phyloP scores from a whole-genome alignment of 768 basidiomycete genomes.

The Boletus coccyginus region DNA sequence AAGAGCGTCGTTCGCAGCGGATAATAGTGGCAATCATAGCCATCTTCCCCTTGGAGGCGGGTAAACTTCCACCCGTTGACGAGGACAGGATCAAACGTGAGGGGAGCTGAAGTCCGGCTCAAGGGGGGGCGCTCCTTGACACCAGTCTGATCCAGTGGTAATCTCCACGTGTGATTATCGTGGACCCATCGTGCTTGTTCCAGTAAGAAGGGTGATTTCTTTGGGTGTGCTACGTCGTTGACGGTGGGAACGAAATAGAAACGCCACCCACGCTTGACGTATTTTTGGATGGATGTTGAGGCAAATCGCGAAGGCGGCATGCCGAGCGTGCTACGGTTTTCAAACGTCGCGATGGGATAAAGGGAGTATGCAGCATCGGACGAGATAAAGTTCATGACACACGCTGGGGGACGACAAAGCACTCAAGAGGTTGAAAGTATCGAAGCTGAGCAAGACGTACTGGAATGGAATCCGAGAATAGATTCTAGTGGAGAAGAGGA shows the following conservation, averaged over 20 bases:
- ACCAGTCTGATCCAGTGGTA: slow-evolving; percentile 27
- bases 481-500: slow-evolving; percentile 18
- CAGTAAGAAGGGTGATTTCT: slow-evolving; percentile 18
- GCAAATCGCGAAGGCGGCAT: slow-evolving; percentile 5
- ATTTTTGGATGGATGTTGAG: slow-evolving; percentile 30
- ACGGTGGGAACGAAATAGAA: slow-evolving; percentile 4
- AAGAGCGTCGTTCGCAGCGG: slow-evolving; percentile 19
- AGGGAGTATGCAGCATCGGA: slow-evolving; percentile 39
- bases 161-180: slow-evolving; percentile 30
- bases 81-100: slow-evolving; percentile 14
- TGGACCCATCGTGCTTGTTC: slow-evolving; percentile 29
- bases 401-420: neutral
- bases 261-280: slow-evolving; percentile 35
- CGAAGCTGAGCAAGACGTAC: slow-evolving; percentile 27
- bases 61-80: slow-evolving; percentile 20
- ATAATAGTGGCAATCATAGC: neutral
- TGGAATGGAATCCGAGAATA: slow-evolving; percentile 49
- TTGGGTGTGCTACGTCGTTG: neutral
- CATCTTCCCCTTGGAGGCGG: accelerated
- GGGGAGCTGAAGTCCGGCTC: slow-evolving; percentile 9
- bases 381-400: slow-evolving; percentile 38
- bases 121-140: slow-evolving; percentile 8
- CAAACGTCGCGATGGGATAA: slow-evolving; percentile 42
- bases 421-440: slow-evolving; percentile 9
- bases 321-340: slow-evolving; percentile 28